Conservation (phyloP, 805 yeast genomes). For the Zygoascus tannicola region DNA sequence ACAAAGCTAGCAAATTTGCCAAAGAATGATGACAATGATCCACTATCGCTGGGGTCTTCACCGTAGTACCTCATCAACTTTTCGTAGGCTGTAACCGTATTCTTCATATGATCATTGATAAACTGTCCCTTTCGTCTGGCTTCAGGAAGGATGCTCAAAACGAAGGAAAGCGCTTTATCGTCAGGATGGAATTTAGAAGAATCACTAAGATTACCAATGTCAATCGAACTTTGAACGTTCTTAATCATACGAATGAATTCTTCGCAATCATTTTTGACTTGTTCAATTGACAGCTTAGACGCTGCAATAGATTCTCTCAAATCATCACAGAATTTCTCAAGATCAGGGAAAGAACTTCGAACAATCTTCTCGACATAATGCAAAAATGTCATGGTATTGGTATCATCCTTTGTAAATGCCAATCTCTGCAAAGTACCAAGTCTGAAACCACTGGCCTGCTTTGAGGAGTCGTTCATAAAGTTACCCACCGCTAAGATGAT, state of each 20-base stretch:
- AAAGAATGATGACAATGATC: constrained; percentile 62
- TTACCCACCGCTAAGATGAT: constrained; percentile 88
- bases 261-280: constrained; percentile 61
- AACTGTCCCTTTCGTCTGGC: constrained; percentile 64
- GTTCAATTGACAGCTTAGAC: constrained; percentile 74
- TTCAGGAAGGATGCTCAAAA: constrained; percentile 58
- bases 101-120: constrained; percentile 51
- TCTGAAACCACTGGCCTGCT: constrained; percentile 89
- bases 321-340: constrained; percentile 67
- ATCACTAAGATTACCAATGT: constrained; percentile 79
- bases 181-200: constrained; percentile 70
- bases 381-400: constrained; percentile 77
- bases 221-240: constrained; percentile 65
- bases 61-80: constrained; percentile 76
- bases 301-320: constrained; percentile 48
- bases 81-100: constrained; percentile 57
- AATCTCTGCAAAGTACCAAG: constrained; percentile 82
- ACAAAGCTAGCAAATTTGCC: constrained; percentile 72
- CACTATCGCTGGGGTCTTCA: constrained; percentile 70
- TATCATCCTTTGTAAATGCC: constrained; percentile 82
- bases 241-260: constrained; percentile 51
- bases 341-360: constrained; percentile 75
- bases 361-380: constrained; percentile 87
- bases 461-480: constrained; percentile 88
- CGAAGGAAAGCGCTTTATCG: constrained; percentile 57